phyloP scores from a whole-genome alignment of 139 green algal genomes.

The Picochlorum costavermella region DNA sequence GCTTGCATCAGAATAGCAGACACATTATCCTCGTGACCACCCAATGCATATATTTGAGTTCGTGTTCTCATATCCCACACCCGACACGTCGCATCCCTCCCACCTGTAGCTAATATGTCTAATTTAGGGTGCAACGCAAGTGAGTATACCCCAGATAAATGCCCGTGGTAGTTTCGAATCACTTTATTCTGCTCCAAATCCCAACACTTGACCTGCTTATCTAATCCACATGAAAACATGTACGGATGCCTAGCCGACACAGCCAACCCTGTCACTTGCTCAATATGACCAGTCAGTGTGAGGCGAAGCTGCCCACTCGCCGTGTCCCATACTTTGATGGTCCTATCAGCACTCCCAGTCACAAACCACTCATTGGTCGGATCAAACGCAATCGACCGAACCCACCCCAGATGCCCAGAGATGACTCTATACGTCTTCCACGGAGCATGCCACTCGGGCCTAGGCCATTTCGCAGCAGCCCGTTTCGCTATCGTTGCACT shows the following conservation, averaged over 20 bases:
- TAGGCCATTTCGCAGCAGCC: constrained; percentile 83
- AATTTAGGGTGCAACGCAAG: constrained; percentile 92
- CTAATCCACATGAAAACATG: constrained; percentile 93
- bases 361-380: constrained; percentile 94
- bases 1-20: constrained; percentile 73
- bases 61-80: constrained; percentile 99
- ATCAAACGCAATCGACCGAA: constrained; percentile 88
- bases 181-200: constrained; percentile 99
- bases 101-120: constrained; percentile 89
- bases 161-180: constrained; percentile 96
- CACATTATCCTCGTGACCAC: constrained; percentile 92
- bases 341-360: constrained; percentile 88
- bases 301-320: constrained; percentile 85
- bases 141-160: constrained; percentile 94
- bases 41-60: constrained; percentile 75
- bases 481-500: constrained; percentile 51
- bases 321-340: constrained; percentile 96
- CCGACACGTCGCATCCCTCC: constrained; percentile 78
- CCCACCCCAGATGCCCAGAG: constrained; percentile 91
- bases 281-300: constrained; percentile 99
- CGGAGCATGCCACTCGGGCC: constrained; percentile 84
- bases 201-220: constrained; percentile 99
- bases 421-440: constrained; percentile 97
- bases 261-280: constrained; percentile 90
- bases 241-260: constrained; percentile 85